Evolutionary conservation across 2,329 filamentous ascomycete genomes (phyloP).

Genomic region (Cladorrhinum sp.): DNA sequence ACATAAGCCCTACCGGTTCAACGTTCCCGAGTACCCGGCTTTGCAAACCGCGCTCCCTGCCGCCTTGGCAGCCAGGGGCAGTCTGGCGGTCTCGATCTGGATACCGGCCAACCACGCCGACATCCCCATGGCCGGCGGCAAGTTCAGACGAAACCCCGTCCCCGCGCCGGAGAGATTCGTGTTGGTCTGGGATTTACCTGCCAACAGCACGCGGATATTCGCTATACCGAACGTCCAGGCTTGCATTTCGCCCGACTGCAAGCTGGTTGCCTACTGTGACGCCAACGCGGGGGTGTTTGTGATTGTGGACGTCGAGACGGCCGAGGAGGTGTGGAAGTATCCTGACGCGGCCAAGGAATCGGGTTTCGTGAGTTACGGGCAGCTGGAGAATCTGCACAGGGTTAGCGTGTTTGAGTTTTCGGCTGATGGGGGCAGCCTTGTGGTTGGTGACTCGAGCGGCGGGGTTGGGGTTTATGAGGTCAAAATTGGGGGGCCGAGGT

Average conservation of each 20-base stretch:
- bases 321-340: conserved; percentile 26
- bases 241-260: conserved; percentile 27
- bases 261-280: conserved; percentile 27
- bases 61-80: conserved; percentile 23
- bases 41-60: conserved; percentile 25
- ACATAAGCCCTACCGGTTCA: conserved; percentile 25
- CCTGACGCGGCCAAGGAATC: conserved; percentile 14
- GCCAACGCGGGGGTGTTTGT: conserved; percentile 17
- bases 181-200: conserved; percentile 25
- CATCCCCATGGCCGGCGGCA: conserved; percentile 15
- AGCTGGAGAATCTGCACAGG: conserved; percentile 20
- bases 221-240: conserved; percentile 27
- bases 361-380: conserved; percentile 17
- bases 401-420: conserved; percentile 28
- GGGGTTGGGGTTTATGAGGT: conserved; percentile 25
- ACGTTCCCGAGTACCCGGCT: conserved; percentile 23
- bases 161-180: conserved; percentile 20
- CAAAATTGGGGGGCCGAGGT: conserved; percentile 13
- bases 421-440: conserved; percentile 19
- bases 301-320: conserved; percentile 20
- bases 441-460: conserved; percentile 22
- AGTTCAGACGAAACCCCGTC: conserved; percentile 16
- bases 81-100: conserved; percentile 26
- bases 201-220: conserved; percentile 24
- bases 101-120: conserved; percentile 25